Conservation (phyloP, 1,284 basidiomycete genomes). For the Leccinum fallax region DNA sequence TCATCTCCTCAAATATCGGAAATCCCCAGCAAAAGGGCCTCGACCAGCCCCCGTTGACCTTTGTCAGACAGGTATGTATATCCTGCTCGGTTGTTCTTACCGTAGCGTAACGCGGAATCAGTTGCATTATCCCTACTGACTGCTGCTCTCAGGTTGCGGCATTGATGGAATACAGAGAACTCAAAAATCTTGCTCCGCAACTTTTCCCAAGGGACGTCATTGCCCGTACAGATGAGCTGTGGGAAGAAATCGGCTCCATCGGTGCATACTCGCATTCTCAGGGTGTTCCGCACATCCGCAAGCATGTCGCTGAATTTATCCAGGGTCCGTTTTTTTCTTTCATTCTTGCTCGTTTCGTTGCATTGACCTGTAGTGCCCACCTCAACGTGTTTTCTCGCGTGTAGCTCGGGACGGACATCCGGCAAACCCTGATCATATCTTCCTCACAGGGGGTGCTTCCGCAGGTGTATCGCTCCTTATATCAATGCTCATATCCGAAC, state of each 20-base stretch:
- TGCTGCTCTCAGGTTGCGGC: conserved; percentile 69
- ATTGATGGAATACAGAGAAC: conserved; percentile 88
- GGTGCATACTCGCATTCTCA: conserved; percentile 98
- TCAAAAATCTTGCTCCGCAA: conserved; percentile 76
- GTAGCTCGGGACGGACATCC: conserved; percentile 86
- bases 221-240: conserved; percentile 78
- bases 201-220: conserved; percentile 89
- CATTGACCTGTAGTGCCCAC: conserved; percentile 10
- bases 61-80: conserved; percentile 79
- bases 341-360: background rate
- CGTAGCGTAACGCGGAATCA: background rate
- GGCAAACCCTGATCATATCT: conserved; percentile 85
- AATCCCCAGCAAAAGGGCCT: conserved; percentile 97
- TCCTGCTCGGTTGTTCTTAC: background rate
- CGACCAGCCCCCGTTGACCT: conserved; percentile 93
- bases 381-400: background rate
- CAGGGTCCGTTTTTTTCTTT: conserved; percentile 18
- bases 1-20: conserved; percentile 97
- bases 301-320: conserved; percentile 91
- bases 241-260: conserved; percentile 88
- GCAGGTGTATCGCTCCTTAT: conserved; percentile 90
- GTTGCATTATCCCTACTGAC: conserved; percentile 1
- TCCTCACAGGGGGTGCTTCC: conserved; percentile 93
- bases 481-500: conserved; percentile 71
- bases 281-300: conserved; percentile 87